Evolutionary conservation across 2,329 filamentous ascomycete species (phyloP), one percentile per base, ranked within the genome.

Genomic region (Ascochyta fabae): DNA sequence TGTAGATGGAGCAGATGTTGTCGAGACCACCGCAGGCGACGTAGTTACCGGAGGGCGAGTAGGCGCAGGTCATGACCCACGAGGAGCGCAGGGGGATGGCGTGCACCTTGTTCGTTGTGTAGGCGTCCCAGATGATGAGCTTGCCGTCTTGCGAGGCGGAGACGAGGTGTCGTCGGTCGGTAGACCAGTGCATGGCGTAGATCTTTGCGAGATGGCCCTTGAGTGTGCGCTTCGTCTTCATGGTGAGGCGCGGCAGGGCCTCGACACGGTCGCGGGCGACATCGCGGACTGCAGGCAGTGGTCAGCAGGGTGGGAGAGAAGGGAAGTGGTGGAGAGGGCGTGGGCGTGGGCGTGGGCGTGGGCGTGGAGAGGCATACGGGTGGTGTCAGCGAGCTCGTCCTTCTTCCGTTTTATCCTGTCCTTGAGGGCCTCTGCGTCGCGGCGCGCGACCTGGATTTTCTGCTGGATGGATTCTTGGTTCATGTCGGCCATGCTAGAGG

Each of bases 171-270:
- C 95, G 88, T 74, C 95, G 88, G 80, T 99, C 95, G 63, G 95
- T 99, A 31, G 95, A 98, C 95, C 95, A 99, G 83, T 99, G 95
- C 95, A 99, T 99, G 71, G 95, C 95, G 79, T 99, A 99, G 72
- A 99, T 99, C 83, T 99, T 99, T 71, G 95, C 95, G 66, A 99
- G 82, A 84, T 99, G 95, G 65, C 95, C 95, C 83, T 98, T 98
- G 66, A 99, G 84, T 46, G 93, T 97, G 72, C 92, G 90, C 83
- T 96, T 95, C 64, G 94, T 91, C 84, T 95, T 96, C 95, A 99
- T 98, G 75, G 94, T 86, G 78, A 96, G 95, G 79, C 90, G 90
- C 64, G 94, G 92, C 70, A 99, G 87, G 66, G 90, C 84, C 77
- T 98, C 95, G 78, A 96, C 94, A 65, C 94, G 89, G 80, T 94